Conservation (phyloP, 2,329 filamentous ascomycete genomes). For the Hypoxylon rubiginosum region DNA sequence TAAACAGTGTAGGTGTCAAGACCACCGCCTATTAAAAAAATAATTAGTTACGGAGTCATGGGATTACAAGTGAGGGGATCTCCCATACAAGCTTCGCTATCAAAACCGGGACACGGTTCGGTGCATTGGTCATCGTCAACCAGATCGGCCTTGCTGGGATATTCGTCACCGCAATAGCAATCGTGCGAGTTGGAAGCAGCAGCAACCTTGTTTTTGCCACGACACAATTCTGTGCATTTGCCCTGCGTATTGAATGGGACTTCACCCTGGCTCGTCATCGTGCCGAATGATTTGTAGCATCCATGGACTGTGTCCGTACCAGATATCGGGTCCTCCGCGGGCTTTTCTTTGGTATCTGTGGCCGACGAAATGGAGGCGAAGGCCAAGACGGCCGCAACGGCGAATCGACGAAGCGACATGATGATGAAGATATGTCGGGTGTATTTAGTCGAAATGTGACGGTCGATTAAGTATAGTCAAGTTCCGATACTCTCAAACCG, state of each 20-base stretch:
- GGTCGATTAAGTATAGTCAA: slow-evolving; percentile 22
- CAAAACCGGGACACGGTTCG: slow-evolving; percentile 74
- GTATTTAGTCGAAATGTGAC: slow-evolving; percentile 31
- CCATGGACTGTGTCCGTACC: slow-evolving; percentile 62
- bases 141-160: slow-evolving; percentile 71
- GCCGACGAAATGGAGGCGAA: slow-evolving; percentile 43
- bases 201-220: slow-evolving; percentile 64
- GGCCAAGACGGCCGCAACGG: slow-evolving; percentile 48
- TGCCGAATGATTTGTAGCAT: slow-evolving; percentile 63
- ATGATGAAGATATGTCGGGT: slow-evolving; percentile 21
- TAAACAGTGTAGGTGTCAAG: slow-evolving; percentile 61
- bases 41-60: slow-evolving; percentile 31
- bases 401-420: slow-evolving; percentile 49
- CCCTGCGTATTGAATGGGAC: slow-evolving; percentile 57
- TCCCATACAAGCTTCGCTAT: slow-evolving; percentile 73
- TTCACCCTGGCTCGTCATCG: slow-evolving; percentile 49
- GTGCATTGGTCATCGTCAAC: slow-evolving; percentile 73
- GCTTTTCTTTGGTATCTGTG: slow-evolving; percentile 48
- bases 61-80: slow-evolving; percentile 26
- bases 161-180: slow-evolving; percentile 80
- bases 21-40: slow-evolving; percentile 58
- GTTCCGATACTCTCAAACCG: slow-evolving; percentile 44
- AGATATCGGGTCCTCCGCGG: slow-evolving; percentile 54
- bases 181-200: slow-evolving; percentile 71
- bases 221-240: slow-evolving; percentile 59